Conservation (phyloP, 2,329 filamentous ascomycete species). For the Diaporthe caulivora region DNA sequence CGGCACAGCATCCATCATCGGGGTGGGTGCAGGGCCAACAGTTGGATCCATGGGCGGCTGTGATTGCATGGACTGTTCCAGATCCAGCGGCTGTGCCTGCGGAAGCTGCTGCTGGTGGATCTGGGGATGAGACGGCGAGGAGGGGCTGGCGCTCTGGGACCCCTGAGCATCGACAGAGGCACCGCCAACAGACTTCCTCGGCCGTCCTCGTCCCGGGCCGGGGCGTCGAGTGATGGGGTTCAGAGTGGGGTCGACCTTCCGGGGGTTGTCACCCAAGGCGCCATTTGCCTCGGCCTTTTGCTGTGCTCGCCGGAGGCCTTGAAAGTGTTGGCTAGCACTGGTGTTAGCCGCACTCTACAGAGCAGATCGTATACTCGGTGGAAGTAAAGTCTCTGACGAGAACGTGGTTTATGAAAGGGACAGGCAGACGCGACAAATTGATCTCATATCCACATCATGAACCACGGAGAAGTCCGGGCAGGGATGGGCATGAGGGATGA, state of each 20-base stretch:
- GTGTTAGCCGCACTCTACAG: constrained; percentile 36
- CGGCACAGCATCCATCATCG: constrained; percentile 39
- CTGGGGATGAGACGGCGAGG: constrained; percentile 4
- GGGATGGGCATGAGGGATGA: neutral
- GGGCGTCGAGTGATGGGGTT: constrained; percentile 73
- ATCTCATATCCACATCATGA: neutral
- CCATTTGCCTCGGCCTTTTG: constrained; percentile 63
- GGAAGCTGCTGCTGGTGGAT: constrained; percentile 21
- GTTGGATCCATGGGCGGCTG: constrained; percentile 40
- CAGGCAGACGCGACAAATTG: neutral
- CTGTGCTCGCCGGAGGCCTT: constrained; percentile 68
- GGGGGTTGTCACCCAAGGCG: constrained; percentile 49
- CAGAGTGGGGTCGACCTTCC: constrained; percentile 61
- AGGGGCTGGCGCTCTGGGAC: constrained; percentile 19
- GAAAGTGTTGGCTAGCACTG: constrained; percentile 69
- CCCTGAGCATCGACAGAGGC: neutral
- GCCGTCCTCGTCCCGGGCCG: constrained; percentile 68
- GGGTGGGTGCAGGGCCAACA: constrained; percentile 35
- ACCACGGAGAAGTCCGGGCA: neutral
- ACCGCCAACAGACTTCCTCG: constrained; percentile 54
- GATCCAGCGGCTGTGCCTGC: constrained; percentile 30
- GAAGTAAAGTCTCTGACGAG: too few relatives aligned
- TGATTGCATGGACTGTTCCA: constrained; percentile 38
- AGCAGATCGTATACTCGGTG: neutral
- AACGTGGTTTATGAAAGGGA: neutral